These are phyloP conservation scores for Chrysanthemum makinoi DNA, from an alignment of 129 eudicot species.

Conservation along the genomic window DNA sequence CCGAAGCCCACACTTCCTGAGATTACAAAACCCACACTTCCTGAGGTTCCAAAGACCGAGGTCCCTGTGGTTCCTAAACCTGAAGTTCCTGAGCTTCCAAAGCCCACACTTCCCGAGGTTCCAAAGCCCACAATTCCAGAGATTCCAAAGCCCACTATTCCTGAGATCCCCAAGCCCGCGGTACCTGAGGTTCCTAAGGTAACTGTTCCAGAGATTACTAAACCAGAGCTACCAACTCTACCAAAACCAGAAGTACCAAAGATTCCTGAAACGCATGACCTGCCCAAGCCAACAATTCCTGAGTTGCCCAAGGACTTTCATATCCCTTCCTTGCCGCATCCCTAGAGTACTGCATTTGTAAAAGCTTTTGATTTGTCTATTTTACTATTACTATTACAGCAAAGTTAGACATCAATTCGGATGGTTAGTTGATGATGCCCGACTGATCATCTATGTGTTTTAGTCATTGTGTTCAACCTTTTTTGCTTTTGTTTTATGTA, in stretches of 20 bases:
- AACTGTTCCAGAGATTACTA: constrained; percentile 19
- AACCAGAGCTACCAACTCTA: constrained; percentile 24
- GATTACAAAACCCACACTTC: no score
- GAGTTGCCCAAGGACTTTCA: constrained; percentile 31
- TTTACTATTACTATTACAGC: not conserved
- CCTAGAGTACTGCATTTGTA: constrained; percentile 1
- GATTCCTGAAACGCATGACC: not conserved
- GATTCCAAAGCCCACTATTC: constrained; percentile 22
- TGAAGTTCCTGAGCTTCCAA: constrained; percentile 23
- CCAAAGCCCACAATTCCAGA: constrained; percentile 20
- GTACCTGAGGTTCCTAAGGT: not conserved
- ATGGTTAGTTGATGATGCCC: not conserved
- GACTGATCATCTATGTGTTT: not conserved
- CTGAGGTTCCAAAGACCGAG: constrained; percentile 16
- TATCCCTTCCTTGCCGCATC: constrained; percentile 26
- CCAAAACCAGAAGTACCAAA: constrained; percentile 35
- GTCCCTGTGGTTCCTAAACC: constrained; percentile 15
- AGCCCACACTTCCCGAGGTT: constrained; percentile 21
- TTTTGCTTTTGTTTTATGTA: no score
- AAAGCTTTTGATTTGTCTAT: constrained; percentile 5
- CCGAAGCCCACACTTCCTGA: no score
- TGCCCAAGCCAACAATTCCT: constrained; percentile 27
- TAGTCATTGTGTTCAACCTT: not conserved
- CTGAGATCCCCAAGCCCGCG: not conserved
- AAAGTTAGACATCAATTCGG: not conserved